These are phyloP conservation scores for Erythrophleum fordii DNA, from an alignment of 306 rosid genomes.

Conservation along the genomic window DNA sequence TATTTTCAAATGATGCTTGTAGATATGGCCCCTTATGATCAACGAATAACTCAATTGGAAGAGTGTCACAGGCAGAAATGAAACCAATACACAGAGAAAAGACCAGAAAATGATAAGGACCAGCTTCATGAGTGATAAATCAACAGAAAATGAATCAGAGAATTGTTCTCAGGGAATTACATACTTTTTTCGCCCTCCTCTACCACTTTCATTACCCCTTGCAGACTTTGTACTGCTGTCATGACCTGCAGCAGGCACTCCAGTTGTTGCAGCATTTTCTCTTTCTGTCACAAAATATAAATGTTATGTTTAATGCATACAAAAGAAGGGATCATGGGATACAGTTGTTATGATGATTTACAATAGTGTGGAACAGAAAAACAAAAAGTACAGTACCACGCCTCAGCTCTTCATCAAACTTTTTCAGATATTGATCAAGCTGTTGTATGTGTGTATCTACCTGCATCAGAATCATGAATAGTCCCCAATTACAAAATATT, in stretches of 20 bases:
- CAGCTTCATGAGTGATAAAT: slow-evolving; percentile 15
- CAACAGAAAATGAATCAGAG: slow-evolving; percentile 26
- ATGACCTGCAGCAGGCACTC: slow-evolving; percentile 60
- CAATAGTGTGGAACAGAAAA: slow-evolving; percentile 16
- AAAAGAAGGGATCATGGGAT: neutral
- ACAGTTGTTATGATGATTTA: neutral
- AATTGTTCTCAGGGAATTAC: slow-evolving; percentile 18
- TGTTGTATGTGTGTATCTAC: slow-evolving; percentile 94
- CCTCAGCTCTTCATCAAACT: slow-evolving; percentile 79
- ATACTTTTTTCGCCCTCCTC: slow-evolving; percentile 91
- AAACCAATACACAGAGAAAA: neutral
- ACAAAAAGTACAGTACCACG: slow-evolving; percentile 62
- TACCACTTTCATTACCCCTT: slow-evolving; percentile 68
- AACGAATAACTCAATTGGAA: neutral
- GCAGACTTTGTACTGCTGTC: slow-evolving; percentile 69
- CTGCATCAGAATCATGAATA: slow-evolving; percentile 54
- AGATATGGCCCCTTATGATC: slow-evolving; percentile 7
- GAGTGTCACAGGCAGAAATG: slow-evolving; percentile 1
- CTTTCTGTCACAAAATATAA: slow-evolving; percentile 58
- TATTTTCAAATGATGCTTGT: slow-evolving; percentile 7
- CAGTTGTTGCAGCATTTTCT: slow-evolving; percentile 58
- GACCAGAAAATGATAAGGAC: slow-evolving; percentile 18
- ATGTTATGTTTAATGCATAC: slow-evolving; percentile 8
- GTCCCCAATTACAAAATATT: slow-evolving; percentile 18
- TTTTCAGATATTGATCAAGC: slow-evolving; percentile 94